A percentile compares a stretch with the other conserved stretches of the same genome.
phyloP scores from a whole-genome alignment of 345 rosid species.

The Syzygium aqueum region DNA sequence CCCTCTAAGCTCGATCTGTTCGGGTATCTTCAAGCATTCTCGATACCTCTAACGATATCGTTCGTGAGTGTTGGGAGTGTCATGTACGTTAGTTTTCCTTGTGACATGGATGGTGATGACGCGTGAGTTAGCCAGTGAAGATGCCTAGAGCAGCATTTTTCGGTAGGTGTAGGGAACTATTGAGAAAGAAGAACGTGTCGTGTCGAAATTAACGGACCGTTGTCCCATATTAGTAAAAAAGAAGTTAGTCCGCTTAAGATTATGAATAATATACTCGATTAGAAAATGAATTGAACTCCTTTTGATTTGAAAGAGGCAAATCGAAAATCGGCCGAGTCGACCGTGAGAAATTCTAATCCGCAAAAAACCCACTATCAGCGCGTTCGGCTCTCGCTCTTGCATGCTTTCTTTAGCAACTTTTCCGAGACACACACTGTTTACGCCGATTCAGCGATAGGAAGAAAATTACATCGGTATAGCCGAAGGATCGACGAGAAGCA shows the following conservation, averaged over 20 bases:
- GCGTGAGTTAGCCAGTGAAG: not conserved
- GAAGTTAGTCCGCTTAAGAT: not conserved
- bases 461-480: not conserved
- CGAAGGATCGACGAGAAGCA: rapidly evolving
- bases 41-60: not conserved
- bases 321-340: not conserved
- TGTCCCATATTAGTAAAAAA: not conserved
- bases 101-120: not conserved
- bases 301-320: not conserved
- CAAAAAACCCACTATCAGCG: not conserved
- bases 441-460: not conserved
- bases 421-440: rapidly evolving
- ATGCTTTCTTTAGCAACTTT: not conserved
- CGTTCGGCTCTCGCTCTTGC: not conserved
- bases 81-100: not conserved
- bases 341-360: not conserved
- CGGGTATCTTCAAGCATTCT: not conserved
- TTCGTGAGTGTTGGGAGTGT: not conserved
- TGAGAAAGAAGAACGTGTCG: not conserved
- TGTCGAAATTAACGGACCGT: not conserved
- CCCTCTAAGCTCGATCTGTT: not conserved
- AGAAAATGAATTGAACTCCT: not conserved
- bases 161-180: not conserved
- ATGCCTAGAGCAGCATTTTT: not conserved
- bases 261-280: not conserved